Evolutionary conservation across 2,329 filamentous ascomycete genomes (phyloP).

Genomic region (Penicillium janthinellum): DNA sequence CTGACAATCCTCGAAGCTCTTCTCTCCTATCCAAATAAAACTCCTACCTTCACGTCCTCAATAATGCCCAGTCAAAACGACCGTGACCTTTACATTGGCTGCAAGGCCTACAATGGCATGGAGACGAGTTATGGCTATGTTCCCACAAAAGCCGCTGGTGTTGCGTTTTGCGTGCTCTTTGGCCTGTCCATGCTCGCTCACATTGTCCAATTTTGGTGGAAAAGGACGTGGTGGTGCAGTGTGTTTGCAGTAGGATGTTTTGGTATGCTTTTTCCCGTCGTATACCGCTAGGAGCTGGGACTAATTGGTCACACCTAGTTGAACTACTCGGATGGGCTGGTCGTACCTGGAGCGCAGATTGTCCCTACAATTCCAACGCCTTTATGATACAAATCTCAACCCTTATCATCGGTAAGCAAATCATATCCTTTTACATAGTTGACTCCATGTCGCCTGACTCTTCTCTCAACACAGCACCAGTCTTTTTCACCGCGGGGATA

Average conservation of each 20-base stretch:
- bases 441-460: not conserved
- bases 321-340: constrained; percentile 47
- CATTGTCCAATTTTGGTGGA: constrained; percentile 38
- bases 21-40: not conserved
- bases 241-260: constrained; percentile 41
- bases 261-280: constrained; percentile 24
- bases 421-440: too few species aligned
- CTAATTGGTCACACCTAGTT: not conserved
- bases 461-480: constrained; percentile 39
- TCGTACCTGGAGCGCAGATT: constrained; percentile 52
- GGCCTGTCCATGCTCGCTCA: constrained; percentile 39
- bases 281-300: not conserved
- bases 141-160: constrained; percentile 36
- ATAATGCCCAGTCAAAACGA: constrained; percentile 8
- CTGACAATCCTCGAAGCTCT: not conserved
- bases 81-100: constrained; percentile 21
- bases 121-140: constrained; percentile 38
- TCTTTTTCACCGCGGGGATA: constrained; percentile 55
- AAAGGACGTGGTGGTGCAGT: constrained; percentile 41
- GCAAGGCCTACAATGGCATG: constrained; percentile 29
- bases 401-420: constrained; percentile 37
- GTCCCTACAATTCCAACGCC: constrained; percentile 53
- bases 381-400: constrained; percentile 56
- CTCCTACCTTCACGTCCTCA: not conserved
- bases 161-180: constrained; percentile 38